These are phyloP conservation scores for Fusarium paranaense DNA, from an alignment of 2,329 filamentous ascomycete genomes.

Conservation along the genomic window DNA sequence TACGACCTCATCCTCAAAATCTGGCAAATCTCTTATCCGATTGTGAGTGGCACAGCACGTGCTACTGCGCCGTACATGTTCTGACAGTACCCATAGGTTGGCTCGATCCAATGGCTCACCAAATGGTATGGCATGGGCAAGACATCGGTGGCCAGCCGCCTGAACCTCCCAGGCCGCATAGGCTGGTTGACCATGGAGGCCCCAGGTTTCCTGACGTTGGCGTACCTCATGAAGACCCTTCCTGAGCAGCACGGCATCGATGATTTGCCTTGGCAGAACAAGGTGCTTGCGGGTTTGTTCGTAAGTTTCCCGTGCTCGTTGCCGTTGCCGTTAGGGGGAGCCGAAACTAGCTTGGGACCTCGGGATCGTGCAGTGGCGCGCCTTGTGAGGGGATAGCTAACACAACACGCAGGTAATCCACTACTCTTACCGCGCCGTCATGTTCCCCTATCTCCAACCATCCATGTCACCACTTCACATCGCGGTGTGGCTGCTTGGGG, in stretches of 20 bases:
- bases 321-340: conserved; percentile 25
- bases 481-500: conserved; percentile 72
- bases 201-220: conserved; percentile 78
- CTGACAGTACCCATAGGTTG: conserved; percentile 64
- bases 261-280: conserved; percentile 80
- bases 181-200: conserved; percentile 92
- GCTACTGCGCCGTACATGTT: neutral
- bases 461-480: conserved; percentile 92
- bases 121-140: conserved; percentile 93
- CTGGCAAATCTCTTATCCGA: conserved; percentile 65
- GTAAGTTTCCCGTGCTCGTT: conserved; percentile 50
- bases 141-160: conserved; percentile 77
- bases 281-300: conserved; percentile 78
- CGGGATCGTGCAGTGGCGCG: conserved; percentile 12
- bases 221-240: conserved; percentile 82
- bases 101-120: conserved; percentile 78
- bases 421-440: conserved; percentile 89
- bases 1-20: conserved; percentile 64
- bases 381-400: conserved; percentile 17
- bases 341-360: neutral
- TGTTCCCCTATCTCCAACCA: conserved; percentile 85
- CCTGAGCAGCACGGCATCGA: conserved; percentile 67
- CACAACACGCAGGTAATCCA: conserved; percentile 72
- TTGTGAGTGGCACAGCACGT: conserved; percentile 55
- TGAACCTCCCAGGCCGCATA: conserved; percentile 90